Conservation (phyloP, 1,139 yeast species). For the Protomyces pachydermus region DNA sequence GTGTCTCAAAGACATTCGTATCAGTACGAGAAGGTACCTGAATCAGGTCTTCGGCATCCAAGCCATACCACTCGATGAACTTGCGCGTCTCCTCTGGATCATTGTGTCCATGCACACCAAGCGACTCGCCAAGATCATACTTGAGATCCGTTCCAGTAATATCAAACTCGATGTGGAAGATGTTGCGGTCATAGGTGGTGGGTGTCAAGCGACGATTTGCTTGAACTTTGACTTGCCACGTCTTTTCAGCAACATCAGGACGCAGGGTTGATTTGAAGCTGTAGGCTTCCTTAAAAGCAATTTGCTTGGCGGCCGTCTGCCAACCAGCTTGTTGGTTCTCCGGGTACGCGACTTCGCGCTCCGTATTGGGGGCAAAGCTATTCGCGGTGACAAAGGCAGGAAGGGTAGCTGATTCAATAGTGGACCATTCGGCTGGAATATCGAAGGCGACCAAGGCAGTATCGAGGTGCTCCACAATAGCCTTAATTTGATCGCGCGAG, state of each 20-base stretch:
- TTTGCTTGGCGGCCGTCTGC: constrained; percentile 60
- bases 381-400: constrained; percentile 37
- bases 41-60: constrained; percentile 63
- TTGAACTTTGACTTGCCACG: constrained; percentile 82
- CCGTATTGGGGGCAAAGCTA: constrained; percentile 35
- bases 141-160: constrained; percentile 83
- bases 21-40: constrained; percentile 70
- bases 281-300: constrained; percentile 79
- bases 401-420: constrained; percentile 41
- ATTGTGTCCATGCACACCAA: constrained; percentile 92
- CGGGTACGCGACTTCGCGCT: constrained; percentile 40
- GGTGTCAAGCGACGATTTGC: constrained; percentile 95
- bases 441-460: constrained; percentile 40
- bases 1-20: constrained; percentile 53
- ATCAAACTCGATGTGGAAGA: constrained; percentile 95
- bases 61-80: constrained; percentile 67
- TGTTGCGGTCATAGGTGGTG: constrained; percentile 79
- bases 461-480: constrained; percentile 39
- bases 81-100: constrained; percentile 57
- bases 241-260: constrained; percentile 85
- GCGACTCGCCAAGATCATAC: constrained; percentile 93
- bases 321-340: constrained; percentile 46
- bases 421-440: constrained; percentile 37
- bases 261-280: constrained; percentile 55
- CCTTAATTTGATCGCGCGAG: constrained; percentile 74